These are phyloP conservation scores for Raffaelea arxii DNA, from an alignment of 2,329 filamentous ascomycete genomes.

Conservation along the genomic window DNA sequence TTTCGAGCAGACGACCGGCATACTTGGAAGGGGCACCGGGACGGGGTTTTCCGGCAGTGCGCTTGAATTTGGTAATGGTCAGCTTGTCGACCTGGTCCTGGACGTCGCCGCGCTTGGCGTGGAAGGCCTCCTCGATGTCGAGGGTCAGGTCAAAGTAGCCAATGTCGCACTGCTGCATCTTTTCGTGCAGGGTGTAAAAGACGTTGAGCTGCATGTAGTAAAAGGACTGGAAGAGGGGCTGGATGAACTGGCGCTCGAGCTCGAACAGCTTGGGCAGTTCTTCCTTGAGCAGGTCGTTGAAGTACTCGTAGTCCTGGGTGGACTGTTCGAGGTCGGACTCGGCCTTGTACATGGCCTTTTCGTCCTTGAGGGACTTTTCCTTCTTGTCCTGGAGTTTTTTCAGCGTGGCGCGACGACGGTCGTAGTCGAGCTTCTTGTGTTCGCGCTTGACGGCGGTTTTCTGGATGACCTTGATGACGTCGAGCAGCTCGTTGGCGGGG, in stretches of 20 bases:
- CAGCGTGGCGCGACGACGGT: conserved; percentile 69
- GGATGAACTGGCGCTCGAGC: conserved; percentile 89
- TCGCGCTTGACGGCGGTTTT: conserved; percentile 85
- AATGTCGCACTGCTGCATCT: conserved; percentile 95
- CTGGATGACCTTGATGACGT: conserved; percentile 90
- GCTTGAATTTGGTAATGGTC: conserved; percentile 83
- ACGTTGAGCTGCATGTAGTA: conserved; percentile 99
- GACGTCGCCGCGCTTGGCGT: conserved; percentile 79
- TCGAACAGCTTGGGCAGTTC: conserved; percentile 86
- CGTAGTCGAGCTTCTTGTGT: conserved; percentile 95
- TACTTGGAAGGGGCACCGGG: conserved; percentile 44
- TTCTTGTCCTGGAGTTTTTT: conserved; percentile 98
- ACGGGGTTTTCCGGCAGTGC: conserved; percentile 61
- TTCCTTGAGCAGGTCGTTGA: conserved; percentile 93
- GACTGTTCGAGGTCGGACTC: conserved; percentile 85
- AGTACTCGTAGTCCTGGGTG: conserved; percentile 95
- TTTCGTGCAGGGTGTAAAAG: conserved; percentile 96
- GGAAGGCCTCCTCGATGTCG: conserved; percentile 86
- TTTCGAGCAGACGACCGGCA: conserved; percentile 37
- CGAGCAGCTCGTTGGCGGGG: conserved; percentile 84
- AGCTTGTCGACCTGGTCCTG: conserved; percentile 78
- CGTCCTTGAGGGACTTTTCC: conserved; percentile 90
- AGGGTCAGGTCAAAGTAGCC: conserved; percentile 91
- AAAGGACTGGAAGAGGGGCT: conserved; percentile 94
- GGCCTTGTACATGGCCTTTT: conserved; percentile 93